Evolutionary conservation across 352 stramenopile species (phyloP), one percentile per base, ranked within the genome.

Genomic region (Saprolegnia diclina): DNA sequence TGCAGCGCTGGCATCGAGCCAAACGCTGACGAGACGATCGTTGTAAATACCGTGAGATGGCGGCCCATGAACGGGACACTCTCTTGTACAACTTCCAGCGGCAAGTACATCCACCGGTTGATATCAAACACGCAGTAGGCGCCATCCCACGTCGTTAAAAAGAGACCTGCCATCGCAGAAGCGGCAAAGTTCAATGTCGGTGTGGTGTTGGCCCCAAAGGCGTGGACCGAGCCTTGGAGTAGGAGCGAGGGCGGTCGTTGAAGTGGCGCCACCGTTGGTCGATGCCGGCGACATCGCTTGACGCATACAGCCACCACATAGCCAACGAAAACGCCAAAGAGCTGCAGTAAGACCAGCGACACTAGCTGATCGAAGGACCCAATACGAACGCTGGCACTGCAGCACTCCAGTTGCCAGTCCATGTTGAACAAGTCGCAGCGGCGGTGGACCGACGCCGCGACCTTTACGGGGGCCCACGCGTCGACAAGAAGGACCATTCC

Each of bases 331-430:
- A 35, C 29, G 29, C 29, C 29, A 35, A 35, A 35, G 29, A 35
- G 29, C 29, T 35, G 29, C 2, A 35, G 29, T 5, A 35, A 35
- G 29, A 35, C 2, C 29, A 35, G 29, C 29, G 2, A 35, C 2
- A 35, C 2, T 6, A 35, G 29, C 29, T 35, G 29, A 35, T 35
- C 2, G 29, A 35, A 7, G 3, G 24, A 35, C 3, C 52, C 52
- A 24, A 59, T 59, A 7, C 13, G 13, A 35, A 59, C 16, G 11
- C 11, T 40, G 3, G 52, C 52, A 24, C 52, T 59, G 52, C 16
- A 21, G 52, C 52, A 59, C 11, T 59, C 11, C 24, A 59, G 2
- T 59, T 59, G 52, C 52, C 52, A 59, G n/a, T 59, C 52, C 52
- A 59, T 59, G 35, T 59, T 59, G 13, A 26, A 4, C 52, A 59